Conservation (phyloP, 441 rosid genomes). For the Populus hybrid region DNA sequence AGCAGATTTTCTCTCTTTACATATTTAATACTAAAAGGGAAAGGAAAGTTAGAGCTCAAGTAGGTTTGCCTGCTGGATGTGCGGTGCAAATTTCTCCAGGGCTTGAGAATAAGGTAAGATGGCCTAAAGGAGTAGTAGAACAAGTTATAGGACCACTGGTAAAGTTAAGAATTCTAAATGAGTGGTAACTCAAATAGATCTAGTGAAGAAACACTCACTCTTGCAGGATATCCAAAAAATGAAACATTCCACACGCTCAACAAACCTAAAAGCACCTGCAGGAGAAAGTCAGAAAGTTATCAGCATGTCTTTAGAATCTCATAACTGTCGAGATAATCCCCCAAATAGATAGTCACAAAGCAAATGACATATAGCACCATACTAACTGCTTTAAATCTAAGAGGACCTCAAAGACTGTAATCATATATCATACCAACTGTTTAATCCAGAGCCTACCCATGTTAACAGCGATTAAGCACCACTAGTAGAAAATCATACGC, state of each 20-base stretch:
- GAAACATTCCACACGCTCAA: conserved; percentile 96
- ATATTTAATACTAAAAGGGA: background rate
- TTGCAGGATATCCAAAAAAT: conserved; percentile 90
- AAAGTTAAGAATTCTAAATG: background rate
- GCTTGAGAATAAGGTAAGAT: conserved; percentile 96
- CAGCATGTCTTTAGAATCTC: background rate
- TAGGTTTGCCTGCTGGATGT: conserved; percentile 81
- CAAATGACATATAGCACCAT: background rate
- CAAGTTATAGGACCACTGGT: background rate
- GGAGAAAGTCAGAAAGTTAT: conserved; percentile 5
- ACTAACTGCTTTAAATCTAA: background rate
- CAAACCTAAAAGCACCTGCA: conserved; percentile 86
- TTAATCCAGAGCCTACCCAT: background rate
- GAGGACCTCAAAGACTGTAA: background rate
- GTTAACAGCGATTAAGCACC: background rate
- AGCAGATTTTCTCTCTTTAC: conserved; percentile 1
- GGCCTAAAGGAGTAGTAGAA: conserved; percentile 48
- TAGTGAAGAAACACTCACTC: conserved; percentile 47
- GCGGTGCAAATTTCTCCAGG: conserved; percentile 91
- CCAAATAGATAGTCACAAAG: background rate
- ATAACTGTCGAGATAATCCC: background rate
- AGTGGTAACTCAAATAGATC: background rate
- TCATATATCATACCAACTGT: background rate
- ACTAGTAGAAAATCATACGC: background rate
- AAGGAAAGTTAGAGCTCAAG: conserved; percentile 6